Percentiles rank a stretch among this genome's conserved stretches.
Conservation (phyloP, 768 basidiomycete genomes). For the Hypholoma fasciculare region DNA sequence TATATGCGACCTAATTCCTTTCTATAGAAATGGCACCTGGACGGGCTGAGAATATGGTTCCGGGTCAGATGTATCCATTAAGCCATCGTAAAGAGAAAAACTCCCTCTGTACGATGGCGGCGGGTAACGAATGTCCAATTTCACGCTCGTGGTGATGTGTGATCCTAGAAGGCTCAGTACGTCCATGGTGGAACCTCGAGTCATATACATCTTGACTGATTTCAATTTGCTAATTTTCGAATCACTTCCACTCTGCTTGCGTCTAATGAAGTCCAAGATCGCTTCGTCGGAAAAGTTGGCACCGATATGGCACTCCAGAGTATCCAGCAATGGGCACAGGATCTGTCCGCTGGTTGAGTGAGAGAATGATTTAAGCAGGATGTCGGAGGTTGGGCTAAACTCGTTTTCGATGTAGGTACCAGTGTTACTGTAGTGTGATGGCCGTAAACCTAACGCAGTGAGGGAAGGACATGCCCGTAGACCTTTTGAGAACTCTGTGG, state of each 20-base stretch:
- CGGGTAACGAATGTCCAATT: background rate
- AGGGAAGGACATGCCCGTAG: background rate
- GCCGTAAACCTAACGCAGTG: background rate
- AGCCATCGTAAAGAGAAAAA: background rate
- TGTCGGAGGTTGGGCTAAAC: background rate
- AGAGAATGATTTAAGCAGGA: background rate
- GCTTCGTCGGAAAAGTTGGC: background rate
- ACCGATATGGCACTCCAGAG: background rate
- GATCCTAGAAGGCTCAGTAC: background rate
- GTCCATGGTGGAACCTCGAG: background rate
- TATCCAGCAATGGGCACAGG: background rate
- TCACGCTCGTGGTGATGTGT: background rate
- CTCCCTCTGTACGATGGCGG: background rate
- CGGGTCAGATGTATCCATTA: background rate
- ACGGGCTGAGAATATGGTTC: background rate
- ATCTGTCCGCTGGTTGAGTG: background rate
- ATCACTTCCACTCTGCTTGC: background rate
- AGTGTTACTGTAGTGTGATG: background rate
- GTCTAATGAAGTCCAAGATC: background rate
- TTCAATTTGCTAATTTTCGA: background rate
- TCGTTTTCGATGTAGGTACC: background rate
- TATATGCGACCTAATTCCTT: too few relatives aligned
- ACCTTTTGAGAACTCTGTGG: background rate
- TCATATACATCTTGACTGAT: background rate
- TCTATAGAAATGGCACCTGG: background rate